Evolutionary conservation across 768 basidiomycete genomes (phyloP), one percentile per base, ranked within the genome.

Genomic region (Boletus sensibilis): DNA sequence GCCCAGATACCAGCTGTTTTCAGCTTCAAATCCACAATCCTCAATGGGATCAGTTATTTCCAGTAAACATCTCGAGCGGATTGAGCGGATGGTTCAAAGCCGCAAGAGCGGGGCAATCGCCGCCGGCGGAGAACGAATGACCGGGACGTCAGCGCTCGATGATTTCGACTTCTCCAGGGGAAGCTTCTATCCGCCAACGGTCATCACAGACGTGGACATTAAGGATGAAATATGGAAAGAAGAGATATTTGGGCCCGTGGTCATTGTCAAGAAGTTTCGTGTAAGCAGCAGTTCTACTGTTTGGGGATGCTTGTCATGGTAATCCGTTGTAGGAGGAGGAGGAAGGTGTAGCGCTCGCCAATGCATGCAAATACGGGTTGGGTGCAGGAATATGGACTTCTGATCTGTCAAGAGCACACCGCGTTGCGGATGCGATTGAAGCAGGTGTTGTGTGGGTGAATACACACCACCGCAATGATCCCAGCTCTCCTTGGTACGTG

Each of bases 381-480:
- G 92, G 90, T 14, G 87, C 88, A 3, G 87, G 86, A 10, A 78
- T 94, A 46, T 94, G 91, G 91, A 92, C 90, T 5, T 74, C 77
- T 29, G 77, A 91, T 68, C 66, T 94, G 33, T 86, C 90, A 0
- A 78, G 84, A 53, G 91, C 88, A 11, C 90, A 93, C 66, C 84
- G 87, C 4, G 81, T 92, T 3, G 81, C 91, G 7, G 79, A 79
- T 48, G 75, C 75, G 34, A 84, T 94, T 35, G 79, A 94, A 61
- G 76, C 86, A 18, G 92, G 92, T 5, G 65, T 94, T 31, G 87
- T 90, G 43, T 94, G 92, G 92, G 82, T 93, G 37, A 94, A 94
- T 67, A 92, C 88, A 0, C 90, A 93, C 61, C 92, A 94, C 65
- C 81, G 92, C 44, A 94, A 94, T 63, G 91, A 94, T 66, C 92